These are phyloP conservation scores for Rhamnella rubrinervis DNA, from an alignment of 331 rosid species.

Conservation along the genomic window DNA sequence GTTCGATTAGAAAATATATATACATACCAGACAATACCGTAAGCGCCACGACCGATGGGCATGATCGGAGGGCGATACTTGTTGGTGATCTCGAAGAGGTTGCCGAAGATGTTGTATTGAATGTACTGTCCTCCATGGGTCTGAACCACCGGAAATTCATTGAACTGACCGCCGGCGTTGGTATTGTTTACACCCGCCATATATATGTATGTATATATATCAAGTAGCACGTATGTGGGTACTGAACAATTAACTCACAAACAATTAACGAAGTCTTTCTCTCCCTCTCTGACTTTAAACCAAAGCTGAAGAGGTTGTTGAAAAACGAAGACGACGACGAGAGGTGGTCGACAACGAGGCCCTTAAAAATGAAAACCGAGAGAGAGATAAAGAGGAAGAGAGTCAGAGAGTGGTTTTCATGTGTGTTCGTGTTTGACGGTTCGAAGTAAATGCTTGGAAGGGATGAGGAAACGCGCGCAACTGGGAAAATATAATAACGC, in stretches of 20 bases:
- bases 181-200: slow-evolving; percentile 59
- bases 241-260: background rate
- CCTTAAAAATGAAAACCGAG: background rate
- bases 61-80: slow-evolving; percentile 92
- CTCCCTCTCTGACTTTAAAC: slow-evolving; percentile 12
- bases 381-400: background rate
- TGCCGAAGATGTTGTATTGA: slow-evolving; percentile 86
- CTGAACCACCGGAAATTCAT: slow-evolving; percentile 60
- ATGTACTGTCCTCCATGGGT: slow-evolving; percentile 79
- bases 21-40: slow-evolving; percentile 88
- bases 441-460: background rate
- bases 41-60: slow-evolving; percentile 98
- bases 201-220: background rate
- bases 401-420: background rate
- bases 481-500: slow-evolving; percentile 29
- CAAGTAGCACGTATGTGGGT: background rate
- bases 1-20: background rate
- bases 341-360: background rate
- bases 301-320: background rate
- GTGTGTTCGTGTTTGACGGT: background rate
- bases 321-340: background rate
- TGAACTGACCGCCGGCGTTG: slow-evolving; percentile 28
- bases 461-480: slow-evolving; percentile 53
- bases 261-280: background rate
- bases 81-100: slow-evolving; percentile 72